A percentile compares a stretch with the other conserved stretches of the same genome.
These are phyloP conservation scores for Claviceps sp. DNA, from an alignment of 2,329 filamentous ascomycete genomes.

Conservation along the genomic window DNA sequence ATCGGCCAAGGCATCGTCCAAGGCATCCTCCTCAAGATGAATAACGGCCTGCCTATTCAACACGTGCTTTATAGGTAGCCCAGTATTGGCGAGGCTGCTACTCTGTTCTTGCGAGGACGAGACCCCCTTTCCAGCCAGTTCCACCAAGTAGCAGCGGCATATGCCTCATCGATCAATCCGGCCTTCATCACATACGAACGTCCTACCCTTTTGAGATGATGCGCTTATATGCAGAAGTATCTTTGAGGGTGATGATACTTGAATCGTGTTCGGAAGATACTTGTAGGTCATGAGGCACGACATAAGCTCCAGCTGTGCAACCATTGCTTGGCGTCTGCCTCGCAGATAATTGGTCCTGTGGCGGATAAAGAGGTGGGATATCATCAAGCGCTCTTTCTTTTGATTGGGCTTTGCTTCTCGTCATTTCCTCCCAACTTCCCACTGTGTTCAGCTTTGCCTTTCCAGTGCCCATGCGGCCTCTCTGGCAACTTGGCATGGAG, in stretches of 20 bases:
- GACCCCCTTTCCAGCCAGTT: background rate
- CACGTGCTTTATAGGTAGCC: background rate
- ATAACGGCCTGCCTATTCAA: background rate
- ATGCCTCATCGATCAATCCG: background rate
- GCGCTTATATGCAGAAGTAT: background rate
- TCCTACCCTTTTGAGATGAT: background rate
- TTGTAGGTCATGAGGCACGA: background rate
- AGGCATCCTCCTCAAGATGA: background rate
- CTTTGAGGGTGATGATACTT: background rate
- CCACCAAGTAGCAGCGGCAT: background rate
- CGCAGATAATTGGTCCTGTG: background rate
- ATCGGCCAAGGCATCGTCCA: background rate
- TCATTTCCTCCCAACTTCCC: background rate
- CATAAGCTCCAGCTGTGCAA: constrained; percentile 1
- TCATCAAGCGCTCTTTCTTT: background rate
- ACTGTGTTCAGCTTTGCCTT: background rate
- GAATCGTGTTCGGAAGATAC: background rate
- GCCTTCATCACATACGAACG: constrained; percentile 1
- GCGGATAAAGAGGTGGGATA: background rate
- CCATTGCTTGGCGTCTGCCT: background rate
- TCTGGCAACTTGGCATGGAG: background rate
- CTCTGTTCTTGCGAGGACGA: background rate
- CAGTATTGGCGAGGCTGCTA: background rate
- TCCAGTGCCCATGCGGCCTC: background rate
- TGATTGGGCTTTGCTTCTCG: background rate